These are phyloP conservation scores for Bathelium albidoporum DNA, from an alignment of 495 filamentous ascomycete genomes.

Conservation along the genomic window DNA sequence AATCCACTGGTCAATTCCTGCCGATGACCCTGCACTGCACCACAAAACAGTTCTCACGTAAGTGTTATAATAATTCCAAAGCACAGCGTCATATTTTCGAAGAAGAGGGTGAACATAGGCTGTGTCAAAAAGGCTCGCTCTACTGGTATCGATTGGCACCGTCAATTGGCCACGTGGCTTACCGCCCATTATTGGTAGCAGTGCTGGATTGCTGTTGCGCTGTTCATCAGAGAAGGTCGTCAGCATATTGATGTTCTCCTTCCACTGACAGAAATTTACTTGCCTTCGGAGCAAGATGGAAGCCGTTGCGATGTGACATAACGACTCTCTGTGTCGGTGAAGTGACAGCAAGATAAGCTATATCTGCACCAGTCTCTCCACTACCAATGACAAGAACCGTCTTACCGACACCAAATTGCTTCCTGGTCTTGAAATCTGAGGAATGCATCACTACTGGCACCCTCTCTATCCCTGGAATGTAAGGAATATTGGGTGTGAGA, in stretches of 20 bases:
- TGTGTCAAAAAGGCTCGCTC: constrained; percentile 35
- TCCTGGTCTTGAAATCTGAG: constrained; percentile 30
- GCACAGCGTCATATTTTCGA: constrained; percentile 20
- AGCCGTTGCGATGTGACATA: constrained; percentile 32
- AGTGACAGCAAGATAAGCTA: constrained; percentile 31
- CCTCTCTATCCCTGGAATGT: constrained; percentile 27
- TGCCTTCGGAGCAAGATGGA: constrained; percentile 15
- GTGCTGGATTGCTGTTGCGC: not conserved
- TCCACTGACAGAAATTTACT: not conserved
- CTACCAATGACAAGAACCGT: constrained; percentile 32
- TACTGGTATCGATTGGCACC: constrained; percentile 31
- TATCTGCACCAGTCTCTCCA: constrained; percentile 33
- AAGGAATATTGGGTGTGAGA: constrained; percentile 28
- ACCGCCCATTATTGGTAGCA: constrained; percentile 24
- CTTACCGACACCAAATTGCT: constrained; percentile 26
- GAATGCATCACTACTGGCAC: constrained; percentile 31
- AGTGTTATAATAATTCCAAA: constrained; percentile 30
- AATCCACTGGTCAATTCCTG: constrained; percentile 32
- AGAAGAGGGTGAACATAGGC: constrained; percentile 36
- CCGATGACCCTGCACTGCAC: constrained; percentile 28
- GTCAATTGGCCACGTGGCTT: constrained; percentile 19
- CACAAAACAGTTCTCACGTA: constrained; percentile 28
- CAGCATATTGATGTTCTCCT: not conserved
- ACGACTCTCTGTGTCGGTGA: constrained; percentile 28
- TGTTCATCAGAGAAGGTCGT: not conserved